Evolutionary conservation across 1,284 basidiomycete genomes (phyloP).

Genomic region (Tilletia walkeri): DNA sequence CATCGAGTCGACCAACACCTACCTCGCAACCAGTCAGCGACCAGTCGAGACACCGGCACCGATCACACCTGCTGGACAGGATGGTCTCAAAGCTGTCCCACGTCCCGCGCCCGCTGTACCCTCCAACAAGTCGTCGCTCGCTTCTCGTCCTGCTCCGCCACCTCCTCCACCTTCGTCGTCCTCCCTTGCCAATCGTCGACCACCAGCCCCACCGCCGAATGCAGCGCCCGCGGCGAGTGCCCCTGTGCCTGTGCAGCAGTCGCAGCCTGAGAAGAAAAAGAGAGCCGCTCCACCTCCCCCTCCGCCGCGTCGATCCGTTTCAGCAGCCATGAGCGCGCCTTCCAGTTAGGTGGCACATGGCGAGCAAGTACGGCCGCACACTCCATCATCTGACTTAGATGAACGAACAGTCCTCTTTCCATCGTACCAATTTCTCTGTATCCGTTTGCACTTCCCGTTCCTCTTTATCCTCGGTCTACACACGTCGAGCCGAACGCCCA

Average conservation of each 20-base stretch:
- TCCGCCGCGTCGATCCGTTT: not conserved
- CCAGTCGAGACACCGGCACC: too few relatives aligned
- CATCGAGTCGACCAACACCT: slow-evolving; percentile 14
- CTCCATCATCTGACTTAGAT: too few relatives aligned
- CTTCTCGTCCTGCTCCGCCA: slow-evolving; percentile 3
- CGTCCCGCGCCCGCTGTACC: not conserved
- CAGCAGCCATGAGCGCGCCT: not conserved
- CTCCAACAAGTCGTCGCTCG: not conserved
- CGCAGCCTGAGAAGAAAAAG: not conserved
- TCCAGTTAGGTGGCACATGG: too few relatives aligned
- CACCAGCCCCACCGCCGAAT: not conserved
- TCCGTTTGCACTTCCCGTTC: too few relatives aligned
- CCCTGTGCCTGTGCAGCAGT: not conserved
- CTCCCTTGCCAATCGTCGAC: not conserved
- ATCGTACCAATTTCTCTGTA: too few relatives aligned
- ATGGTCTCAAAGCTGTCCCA: not conserved
- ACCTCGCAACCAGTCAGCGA: not conserved
- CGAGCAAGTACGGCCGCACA: too few relatives aligned
- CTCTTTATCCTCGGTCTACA: too few relatives aligned
- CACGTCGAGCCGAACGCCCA: too few relatives aligned
- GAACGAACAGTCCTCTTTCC: too few relatives aligned
- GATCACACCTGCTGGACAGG: not conserved
- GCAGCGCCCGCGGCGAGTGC: not conserved
- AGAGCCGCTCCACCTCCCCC: not conserved
- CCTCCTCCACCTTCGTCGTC: slow-evolving; percentile 3